Evolutionary conservation across 2,329 filamentous ascomycete genomes (phyloP), one percentile per base, ranked within the genome.

Genomic region (Paraphaeosphaeria minitans): DNA sequence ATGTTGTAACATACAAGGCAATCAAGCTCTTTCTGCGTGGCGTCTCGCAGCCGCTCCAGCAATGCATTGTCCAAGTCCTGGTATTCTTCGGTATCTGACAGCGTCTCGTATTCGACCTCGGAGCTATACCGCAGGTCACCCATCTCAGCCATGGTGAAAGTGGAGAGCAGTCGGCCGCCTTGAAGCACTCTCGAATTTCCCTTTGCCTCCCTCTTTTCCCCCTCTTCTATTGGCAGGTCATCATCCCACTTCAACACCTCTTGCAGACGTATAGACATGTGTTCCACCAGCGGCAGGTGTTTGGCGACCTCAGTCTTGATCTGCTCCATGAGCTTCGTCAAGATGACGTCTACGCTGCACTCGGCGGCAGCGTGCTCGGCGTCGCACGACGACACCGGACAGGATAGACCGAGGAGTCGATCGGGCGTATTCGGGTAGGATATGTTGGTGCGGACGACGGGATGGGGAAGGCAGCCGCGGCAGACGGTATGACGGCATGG

Each of bases 1-100:
- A 96, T 77, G 42, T 87, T 85, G 74, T 94, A 96, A 77, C 93
- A 97, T 58, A 97, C 87, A 68, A 95, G 91, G 66, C 93, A 97
- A 69, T 97, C 92, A 70, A 96, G 81, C 72, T 96, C 92, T 16
- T 82, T 81, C 60, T 88, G 85, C 3, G 86, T 82, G 1, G 82
- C 79, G 27, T 89, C 84, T 66, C 87, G 86, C 14, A 95, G 72
- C 35, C 81, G 81, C 27, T 82, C 78, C 29, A 93, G 76, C 9
- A 88, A 69, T 9, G 69, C 74, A 4, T 70, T 64, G 60, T 90
- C 86, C 21, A 83, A 60, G 29, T 71, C 59, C 39, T 76, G 68
- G 52, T 77, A 72, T 1, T 72, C 60, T 54, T 81, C 71, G 39
- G 75, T 65, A 13, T 74, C 69, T 5, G 75, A 73, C 50, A 77